Evolutionary conservation across 768 basidiomycete species (phyloP).

Genomic region (Lactarius vividus): DNA sequence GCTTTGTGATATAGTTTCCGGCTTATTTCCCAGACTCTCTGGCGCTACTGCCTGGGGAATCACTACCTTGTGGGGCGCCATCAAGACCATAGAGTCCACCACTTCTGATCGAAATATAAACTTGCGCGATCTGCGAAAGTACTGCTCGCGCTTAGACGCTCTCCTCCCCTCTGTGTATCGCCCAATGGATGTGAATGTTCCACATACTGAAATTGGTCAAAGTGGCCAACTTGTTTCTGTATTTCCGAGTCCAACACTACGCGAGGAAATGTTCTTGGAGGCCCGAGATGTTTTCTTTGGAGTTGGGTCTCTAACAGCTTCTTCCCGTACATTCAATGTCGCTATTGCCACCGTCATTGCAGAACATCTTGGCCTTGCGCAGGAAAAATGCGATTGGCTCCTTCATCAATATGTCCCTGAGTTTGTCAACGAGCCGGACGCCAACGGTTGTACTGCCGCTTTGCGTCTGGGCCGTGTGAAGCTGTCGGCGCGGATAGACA

Average conservation of each 20-base stretch:
- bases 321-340: conserved; percentile 49
- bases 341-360: conserved; percentile 55
- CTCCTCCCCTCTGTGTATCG: conserved; percentile 52
- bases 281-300: conserved; percentile 93
- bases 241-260: conserved; percentile 68
- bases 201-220: conserved; percentile 30
- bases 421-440: conserved; percentile 64
- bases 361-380: conserved; percentile 60
- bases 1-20: conserved; percentile 63
- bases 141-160: conserved; percentile 68
- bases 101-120: conserved; percentile 63
- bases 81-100: conserved; percentile 50
- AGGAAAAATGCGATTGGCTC: conserved; percentile 70
- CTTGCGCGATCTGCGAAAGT: conserved; percentile 78
- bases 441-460: conserved; percentile 55
- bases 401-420: conserved; percentile 63
- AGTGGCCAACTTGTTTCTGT: conserved; percentile 40
- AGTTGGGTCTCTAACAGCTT: conserved; percentile 51
- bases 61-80: conserved; percentile 66
- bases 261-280: conserved; percentile 88
- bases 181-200: conserved; percentile 40
- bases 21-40: conserved; percentile 62
- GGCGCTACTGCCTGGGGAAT: conserved; percentile 47
- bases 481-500: conserved; percentile 46
- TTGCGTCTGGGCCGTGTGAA: conserved; percentile 64